phyloP scores from a whole-genome alignment of 2,329 filamentous ascomycete genomes.

The Diplodia corticola region DNA sequence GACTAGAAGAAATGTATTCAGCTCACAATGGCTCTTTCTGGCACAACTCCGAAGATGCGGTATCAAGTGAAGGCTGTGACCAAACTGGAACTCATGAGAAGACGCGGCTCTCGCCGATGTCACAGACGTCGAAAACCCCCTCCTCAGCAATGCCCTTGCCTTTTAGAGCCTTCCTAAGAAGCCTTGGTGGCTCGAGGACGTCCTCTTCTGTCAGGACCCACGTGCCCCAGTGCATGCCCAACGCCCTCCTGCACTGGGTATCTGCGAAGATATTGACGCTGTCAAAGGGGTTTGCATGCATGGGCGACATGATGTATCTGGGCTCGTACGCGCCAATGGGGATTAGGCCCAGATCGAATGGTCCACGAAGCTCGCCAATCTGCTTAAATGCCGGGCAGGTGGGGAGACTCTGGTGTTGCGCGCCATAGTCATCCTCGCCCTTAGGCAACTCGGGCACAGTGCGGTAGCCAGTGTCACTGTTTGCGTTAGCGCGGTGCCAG shows the following conservation, averaged over 20 bases:
- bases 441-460: conserved; percentile 66
- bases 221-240: conserved; percentile 89
- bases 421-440: conserved; percentile 69
- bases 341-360: conserved; percentile 88
- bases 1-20: neutral
- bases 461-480: conserved; percentile 88
- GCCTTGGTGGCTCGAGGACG: conserved; percentile 75
- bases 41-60: neutral
- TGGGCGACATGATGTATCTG: conserved; percentile 69
- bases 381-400: conserved; percentile 81
- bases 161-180: conserved; percentile 70
- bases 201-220: conserved; percentile 87
- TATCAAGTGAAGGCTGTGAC: neutral
- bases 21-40: neutral
- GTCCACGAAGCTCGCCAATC: conserved; percentile 76
- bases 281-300: conserved; percentile 87
- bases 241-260: conserved; percentile 71
- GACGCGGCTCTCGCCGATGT: conserved; percentile 80
- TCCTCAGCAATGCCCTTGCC: conserved; percentile 66
- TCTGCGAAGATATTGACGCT: conserved; percentile 87
- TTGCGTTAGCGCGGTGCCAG: conserved; percentile 25
- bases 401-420: conserved; percentile 64
- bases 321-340: conserved; percentile 89
- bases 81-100: conserved; percentile 46
- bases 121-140: conserved; percentile 78